Evolutionary conservation across 2,329 filamentous ascomycete genomes (phyloP), one percentile per base, ranked within the genome.

Genomic region (Pyricularia sp.): DNA sequence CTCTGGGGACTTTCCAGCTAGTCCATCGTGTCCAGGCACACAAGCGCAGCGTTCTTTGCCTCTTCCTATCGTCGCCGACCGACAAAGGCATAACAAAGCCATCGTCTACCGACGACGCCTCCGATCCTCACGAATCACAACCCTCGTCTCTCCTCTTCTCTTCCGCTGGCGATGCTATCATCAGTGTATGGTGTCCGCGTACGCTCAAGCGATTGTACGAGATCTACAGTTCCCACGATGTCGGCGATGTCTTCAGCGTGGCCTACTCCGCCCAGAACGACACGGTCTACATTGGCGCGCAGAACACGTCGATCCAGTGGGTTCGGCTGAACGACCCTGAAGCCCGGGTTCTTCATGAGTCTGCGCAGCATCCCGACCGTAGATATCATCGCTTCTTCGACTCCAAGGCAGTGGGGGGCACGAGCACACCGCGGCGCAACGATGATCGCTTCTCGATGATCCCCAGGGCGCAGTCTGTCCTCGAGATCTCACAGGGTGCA

Each of bases 281-380:
- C 69, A 96, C 89, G 0, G 83, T 96, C 4, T 97, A 96, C 74
- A 84, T 96, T 59, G 94, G 94, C 65, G 91, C 92, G 0, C 94
- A 97, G 73, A 97, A 97, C 72, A 94, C 92, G 8, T 91, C 89
- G 53, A 94, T 97, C 64, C 93, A 96, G 81, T 99, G 94, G 94
- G 89, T 91, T 70, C 83, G 87, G 68, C 78, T 96, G 65, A 84
- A 84, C 70, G 84, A 90, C 68, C 82, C 85, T 28, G 79, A 81
- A 33, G 77, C 81, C 26, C 78, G 82, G 69, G 88, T 83, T 22
- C 77, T 80, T 4, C 85, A 84, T 63, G 85, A 85, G 66, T 86
- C 85, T 9, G 81, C 84, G 10, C 84, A 84, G 57, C 91, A 93
- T 69, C 90, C 90, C 0, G 88, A 89, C 40, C 84, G 87, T 67